Evolutionary conservation across 78 protist genomes (phyloP), one percentile per base, ranked within the genome.

Genomic region (Dictyostelium intermedium): DNA sequence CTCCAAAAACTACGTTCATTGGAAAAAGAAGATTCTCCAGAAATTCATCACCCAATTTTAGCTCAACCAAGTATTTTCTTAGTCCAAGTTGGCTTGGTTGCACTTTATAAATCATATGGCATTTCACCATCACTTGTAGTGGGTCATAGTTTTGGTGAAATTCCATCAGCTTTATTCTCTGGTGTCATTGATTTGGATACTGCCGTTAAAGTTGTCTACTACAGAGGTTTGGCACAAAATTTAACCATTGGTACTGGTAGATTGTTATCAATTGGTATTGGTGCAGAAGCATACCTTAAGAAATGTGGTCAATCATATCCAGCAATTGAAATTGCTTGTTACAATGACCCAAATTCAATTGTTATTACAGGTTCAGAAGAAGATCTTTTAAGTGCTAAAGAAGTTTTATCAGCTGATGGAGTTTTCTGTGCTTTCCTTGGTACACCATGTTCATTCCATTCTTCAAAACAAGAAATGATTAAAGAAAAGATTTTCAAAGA

Each of bases 141-240:
- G 27, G 97, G 97, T 60, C 97, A 96, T 84, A 91, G 95, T 73
- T 84, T 92, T 53, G 96, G 96, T 66, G 96, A 92, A 39, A 53
- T 92, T n/a, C 50, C 92, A 10, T 61, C 92, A 1, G 96, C 96
- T 6, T 56, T 73, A 13, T 66, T 11, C 32, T 61, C 92, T 25
- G 85, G 80, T 32, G 41, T 80, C 0, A 41, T 92, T 13, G 63
- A 69, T 53, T 30, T 92, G 5, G 96, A 92, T 34, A 73, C 85
- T 50, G 96, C 92, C 0, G 81, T 43, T 83, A 73, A 79, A 35
- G 69, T 92, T 20, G 91, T 92, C 8, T 80, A 85, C 37, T 70
- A 79, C 30, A 37, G 96, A 30, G 23, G 74, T 13, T n/a, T 73
- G 5, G 23, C 61, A 23, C 96, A 92, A 45, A 73, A 79, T 34